Evolutionary conservation across 2,329 filamentous ascomycete genomes (phyloP).

Genomic region (Rugonectria rugulosa): DNA sequence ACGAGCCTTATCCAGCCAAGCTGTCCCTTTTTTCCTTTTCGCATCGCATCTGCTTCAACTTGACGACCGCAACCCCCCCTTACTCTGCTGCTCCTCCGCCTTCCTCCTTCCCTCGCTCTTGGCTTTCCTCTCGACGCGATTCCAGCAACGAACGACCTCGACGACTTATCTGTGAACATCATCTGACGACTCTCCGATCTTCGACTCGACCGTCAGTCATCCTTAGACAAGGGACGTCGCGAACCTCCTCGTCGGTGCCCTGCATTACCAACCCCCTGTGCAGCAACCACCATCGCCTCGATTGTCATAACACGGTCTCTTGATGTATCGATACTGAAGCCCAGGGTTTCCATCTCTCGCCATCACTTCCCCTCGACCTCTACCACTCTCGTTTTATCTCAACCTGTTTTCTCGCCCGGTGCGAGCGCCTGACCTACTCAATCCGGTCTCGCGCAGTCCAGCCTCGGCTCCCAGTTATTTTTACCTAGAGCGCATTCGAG

Average conservation of each 20-base stretch:
- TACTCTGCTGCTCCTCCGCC: too few species aligned
- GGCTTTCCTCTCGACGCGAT: constrained; percentile 3
- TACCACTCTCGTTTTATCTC: constrained; percentile 24
- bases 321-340: constrained; percentile 35
- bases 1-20: constrained; percentile 33
- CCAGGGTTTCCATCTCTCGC: not conserved
- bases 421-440: constrained; percentile 32
- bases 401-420: constrained; percentile 33
- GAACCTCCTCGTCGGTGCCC: constrained; percentile 13
- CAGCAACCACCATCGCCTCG: constrained; percentile 6
- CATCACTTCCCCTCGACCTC: constrained; percentile 11
- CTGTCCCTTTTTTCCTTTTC: constrained; percentile 37
- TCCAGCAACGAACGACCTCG: constrained; percentile 14
- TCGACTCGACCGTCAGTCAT: too few species aligned
- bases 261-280: constrained; percentile 1
- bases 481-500: constrained; percentile 24
- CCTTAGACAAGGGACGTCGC: constrained; percentile 25
- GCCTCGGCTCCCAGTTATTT: constrained; percentile 4
- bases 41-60: constrained; percentile 30
- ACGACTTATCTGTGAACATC: constrained; percentile 19
- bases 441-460: constrained; percentile 23
- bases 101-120: not conserved
- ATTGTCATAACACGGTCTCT: constrained; percentile 16
- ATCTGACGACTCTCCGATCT: constrained; percentile 26
- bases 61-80: constrained; percentile 21